These are phyloP conservation scores for Purpureocillium takamizusanense DNA, from an alignment of 2,329 filamentous ascomycete genomes.

Conservation along the genomic window DNA sequence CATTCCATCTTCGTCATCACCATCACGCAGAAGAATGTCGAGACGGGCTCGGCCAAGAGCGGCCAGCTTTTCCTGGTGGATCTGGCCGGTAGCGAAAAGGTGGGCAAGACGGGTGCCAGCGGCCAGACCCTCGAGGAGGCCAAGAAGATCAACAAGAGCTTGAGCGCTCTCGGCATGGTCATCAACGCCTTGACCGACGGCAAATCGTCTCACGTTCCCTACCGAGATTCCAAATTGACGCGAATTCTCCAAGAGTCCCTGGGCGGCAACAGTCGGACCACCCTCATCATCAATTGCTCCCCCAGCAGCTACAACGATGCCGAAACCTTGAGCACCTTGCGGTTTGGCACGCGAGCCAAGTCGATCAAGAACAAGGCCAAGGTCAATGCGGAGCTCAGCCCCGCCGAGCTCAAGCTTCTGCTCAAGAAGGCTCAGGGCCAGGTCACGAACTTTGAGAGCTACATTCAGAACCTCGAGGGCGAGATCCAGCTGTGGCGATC, in stretches of 20 bases:
- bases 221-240: constrained; percentile 96
- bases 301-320: constrained; percentile 96
- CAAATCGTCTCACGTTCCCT: constrained; percentile 92
- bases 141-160: constrained; percentile 99
- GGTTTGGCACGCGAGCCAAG: constrained; percentile 94
- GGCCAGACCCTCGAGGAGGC: constrained; percentile 96
- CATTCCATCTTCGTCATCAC: constrained; percentile 98
- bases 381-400: constrained; percentile 96
- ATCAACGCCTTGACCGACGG: constrained; percentile 96
- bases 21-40: constrained; percentile 94
- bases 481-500: constrained; percentile 83
- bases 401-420: constrained; percentile 84
- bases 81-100: constrained; percentile 96
- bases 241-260: constrained; percentile 94
- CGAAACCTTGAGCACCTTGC: constrained; percentile 84
- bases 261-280: constrained; percentile 96
- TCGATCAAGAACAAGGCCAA: constrained; percentile 99
- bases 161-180: constrained; percentile 97
- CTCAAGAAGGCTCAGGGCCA: constrained; percentile 89
- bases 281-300: constrained; percentile 98
- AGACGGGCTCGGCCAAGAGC: constrained; percentile 91
- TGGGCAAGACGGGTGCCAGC: constrained; percentile 95
- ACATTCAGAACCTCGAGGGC: constrained; percentile 72
- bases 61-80: constrained; percentile 96
- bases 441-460: constrained; percentile 78